Percentiles rank a stretch among this genome's conserved stretches.
These are phyloP conservation scores for Cladophialophora yegresii DNA, from an alignment of 2,329 filamentous ascomycete species.

Conservation along the genomic window DNA sequence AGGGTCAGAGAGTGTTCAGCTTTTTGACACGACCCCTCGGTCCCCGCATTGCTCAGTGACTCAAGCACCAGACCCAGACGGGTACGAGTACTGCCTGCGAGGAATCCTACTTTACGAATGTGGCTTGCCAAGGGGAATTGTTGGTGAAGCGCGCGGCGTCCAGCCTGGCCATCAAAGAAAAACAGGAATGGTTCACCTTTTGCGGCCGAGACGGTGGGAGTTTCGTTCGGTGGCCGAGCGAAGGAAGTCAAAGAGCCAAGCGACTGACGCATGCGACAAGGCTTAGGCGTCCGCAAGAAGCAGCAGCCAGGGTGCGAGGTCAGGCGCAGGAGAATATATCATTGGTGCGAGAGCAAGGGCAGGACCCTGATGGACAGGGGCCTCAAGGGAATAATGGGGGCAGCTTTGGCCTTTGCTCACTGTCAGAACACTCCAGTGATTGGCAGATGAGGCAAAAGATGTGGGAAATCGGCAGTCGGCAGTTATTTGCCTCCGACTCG, in stretches of 20 bases:
- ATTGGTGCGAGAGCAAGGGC: neutral
- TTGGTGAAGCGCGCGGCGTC: neutral
- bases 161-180: neutral
- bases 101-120: slow-evolving; percentile 21
- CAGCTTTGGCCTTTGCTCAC: neutral
- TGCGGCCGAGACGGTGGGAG: neutral
- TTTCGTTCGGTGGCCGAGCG: slow-evolving; percentile 4
- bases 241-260: neutral
- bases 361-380: neutral
- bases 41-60: slow-evolving; percentile 18
- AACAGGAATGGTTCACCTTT: neutral
- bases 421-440: neutral
- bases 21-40: neutral
- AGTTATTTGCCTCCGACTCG: slow-evolving; percentile 13
- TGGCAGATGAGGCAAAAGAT: neutral
- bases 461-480: slow-evolving; percentile 9
- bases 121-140: slow-evolving; percentile 30
- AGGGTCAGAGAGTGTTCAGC: slow-evolving; percentile 7
- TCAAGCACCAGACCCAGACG: neutral
- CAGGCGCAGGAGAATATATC: neutral
- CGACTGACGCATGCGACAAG: slow-evolving; percentile 2
- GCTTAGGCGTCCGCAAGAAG: neutral
- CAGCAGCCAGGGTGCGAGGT: neutral
- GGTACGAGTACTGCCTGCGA: neutral
- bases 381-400: neutral